Conservation (phyloP, 2,329 filamentous ascomycete species). For the Didymella segeticola region DNA sequence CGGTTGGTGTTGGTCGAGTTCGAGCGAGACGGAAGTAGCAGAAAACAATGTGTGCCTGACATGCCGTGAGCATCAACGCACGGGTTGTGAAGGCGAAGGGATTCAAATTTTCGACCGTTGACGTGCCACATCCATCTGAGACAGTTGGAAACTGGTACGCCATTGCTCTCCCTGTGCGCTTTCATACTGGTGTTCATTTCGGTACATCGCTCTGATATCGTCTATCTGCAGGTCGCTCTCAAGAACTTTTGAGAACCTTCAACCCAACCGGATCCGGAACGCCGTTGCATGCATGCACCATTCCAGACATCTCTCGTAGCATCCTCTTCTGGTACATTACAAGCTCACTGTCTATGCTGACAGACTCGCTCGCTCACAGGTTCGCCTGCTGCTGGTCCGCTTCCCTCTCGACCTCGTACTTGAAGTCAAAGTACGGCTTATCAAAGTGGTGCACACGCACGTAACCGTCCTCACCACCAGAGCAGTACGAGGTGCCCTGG, state of each 20-base stretch:
- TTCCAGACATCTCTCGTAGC: constrained; percentile 30
- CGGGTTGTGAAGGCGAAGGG: background rate
- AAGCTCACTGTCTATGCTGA: constrained; percentile 22
- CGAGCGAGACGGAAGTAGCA: background rate
- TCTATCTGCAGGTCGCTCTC: constrained; percentile 25
- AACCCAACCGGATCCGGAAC: constrained; percentile 35
- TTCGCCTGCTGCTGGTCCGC: constrained; percentile 39
- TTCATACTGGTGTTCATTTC: constrained; percentile 12
- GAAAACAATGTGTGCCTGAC: background rate
- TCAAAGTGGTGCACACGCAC: constrained; percentile 98
- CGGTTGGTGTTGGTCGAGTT: background rate
- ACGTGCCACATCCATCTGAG: too few relatives aligned
- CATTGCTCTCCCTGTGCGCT: background rate
- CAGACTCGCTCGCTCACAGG: constrained; percentile 40
- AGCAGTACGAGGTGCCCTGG: constrained; percentile 89
- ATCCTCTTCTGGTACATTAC: constrained; percentile 18
- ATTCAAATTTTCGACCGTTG: background rate
- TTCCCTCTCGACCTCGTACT: constrained; percentile 97
- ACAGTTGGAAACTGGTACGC: background rate
- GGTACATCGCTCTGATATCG: constrained; percentile 17
- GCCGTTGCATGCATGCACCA: constrained; percentile 48
- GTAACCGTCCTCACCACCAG: constrained; percentile 97
- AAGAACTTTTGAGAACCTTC: constrained; percentile 32
- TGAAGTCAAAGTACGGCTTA: constrained; percentile 97
- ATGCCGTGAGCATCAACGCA: background rate